Evolutionary conservation across 371 early-diverging fungal genomes (phyloP).

Genomic region (Mucor velutinosus): DNA sequence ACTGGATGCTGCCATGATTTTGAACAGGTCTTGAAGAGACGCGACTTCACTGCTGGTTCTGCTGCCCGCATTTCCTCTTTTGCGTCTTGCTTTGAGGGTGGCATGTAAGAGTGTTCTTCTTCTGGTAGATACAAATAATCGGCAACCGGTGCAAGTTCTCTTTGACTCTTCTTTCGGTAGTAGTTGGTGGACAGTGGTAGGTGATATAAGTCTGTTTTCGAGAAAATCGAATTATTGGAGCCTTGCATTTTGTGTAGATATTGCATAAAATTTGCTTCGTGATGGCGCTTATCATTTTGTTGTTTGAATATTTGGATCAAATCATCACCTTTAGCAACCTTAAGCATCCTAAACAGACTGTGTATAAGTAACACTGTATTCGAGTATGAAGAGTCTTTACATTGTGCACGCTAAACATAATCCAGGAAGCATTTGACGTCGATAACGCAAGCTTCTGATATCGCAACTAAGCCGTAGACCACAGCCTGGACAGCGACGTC

Average conservation of each 20-base stretch:
- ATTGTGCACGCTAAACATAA: too few relatives aligned
- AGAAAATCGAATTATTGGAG: neutral
- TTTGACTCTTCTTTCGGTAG: neutral
- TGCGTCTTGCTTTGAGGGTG: neutral
- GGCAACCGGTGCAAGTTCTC: neutral
- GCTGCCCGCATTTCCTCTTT: neutral
- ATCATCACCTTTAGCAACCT: too few relatives aligned
- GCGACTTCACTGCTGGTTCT: neutral
- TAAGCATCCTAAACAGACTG: too few relatives aligned
- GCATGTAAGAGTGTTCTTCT: neutral
- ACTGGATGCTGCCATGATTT: neutral
- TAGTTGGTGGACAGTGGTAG: neutral
- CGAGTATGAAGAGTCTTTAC: too few relatives aligned
- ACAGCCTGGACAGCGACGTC: too few relatives aligned
- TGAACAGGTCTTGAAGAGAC: neutral
- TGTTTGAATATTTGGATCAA: too few relatives aligned
- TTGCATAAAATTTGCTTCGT: neutral
- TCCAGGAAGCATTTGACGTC: too few relatives aligned
- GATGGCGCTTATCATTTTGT: neutral
- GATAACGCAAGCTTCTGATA: too few relatives aligned
- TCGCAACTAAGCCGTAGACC: too few relatives aligned
- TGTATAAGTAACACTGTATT: too few relatives aligned
- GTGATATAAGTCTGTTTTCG: neutral
- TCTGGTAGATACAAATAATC: neutral
- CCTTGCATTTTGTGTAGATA: neutral